Base-by-base conservation (phyloP, 1,139 yeast species). In the Eremothecium cymbalariae region DNA sequence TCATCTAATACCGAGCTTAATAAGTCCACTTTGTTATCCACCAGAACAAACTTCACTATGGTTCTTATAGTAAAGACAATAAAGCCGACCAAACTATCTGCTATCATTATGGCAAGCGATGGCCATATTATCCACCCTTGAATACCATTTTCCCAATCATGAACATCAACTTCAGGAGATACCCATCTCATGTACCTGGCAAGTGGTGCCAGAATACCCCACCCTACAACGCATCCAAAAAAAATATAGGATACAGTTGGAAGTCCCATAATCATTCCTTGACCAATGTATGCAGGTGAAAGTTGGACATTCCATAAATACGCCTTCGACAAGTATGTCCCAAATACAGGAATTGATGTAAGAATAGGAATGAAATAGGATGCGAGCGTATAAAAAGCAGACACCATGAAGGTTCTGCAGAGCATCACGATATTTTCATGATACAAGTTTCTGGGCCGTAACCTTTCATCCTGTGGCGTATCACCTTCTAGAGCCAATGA, bases 91-190 rank as follows among this genome's bases (percentile, higher is more conserved):
- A 85, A 65, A 3, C 95, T 83, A 55, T 90, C 98, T 34, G 85
- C 79, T 17, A 90, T 83, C 98, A 90, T 90, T 25, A 86, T 86
- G 22, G 95, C 78, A 47, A 90, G 69, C 56, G 94, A 79, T 40
- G 86, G 67, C 98, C 98, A 90, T 52, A 90, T 65, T 37, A 90
- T 84, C 98, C 98, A 90, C 9, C 98, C 98, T 53, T 90, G 96
- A 1, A 88, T 83, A 2, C 97, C 97, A 17, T 74, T 68, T 47
- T 83, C 78, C 95, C 96, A 90, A 57, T 86, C 95, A 48, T 82
- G 88, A 4, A 84, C 75, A 2, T 76, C 79, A 0, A 95, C 96
- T 31, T 49, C 50, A 0, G 90, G 79, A 0, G 94, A 93, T 6
- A 55, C 53, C 97, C 97, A 90, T 2, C 76, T 80, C 44, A 63